Conservation (phyloP, 768 basidiomycete species). For the Hydnum rufescens region DNA sequence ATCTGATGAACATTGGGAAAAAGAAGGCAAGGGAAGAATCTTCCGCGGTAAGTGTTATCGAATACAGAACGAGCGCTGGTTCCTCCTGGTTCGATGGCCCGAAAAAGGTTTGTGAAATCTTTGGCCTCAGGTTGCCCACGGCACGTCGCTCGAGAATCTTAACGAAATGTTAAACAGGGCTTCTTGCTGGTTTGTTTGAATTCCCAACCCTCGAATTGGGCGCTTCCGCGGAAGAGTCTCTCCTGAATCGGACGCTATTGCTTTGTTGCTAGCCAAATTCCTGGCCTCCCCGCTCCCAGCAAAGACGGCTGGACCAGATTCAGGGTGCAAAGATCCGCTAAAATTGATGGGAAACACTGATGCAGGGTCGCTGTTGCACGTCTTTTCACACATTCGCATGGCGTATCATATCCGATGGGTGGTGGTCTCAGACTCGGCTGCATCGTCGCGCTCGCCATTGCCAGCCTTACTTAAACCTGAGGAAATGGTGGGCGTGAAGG, state of each 20-base stretch:
- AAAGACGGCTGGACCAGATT: slow-evolving; percentile 1
- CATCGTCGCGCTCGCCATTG: neutral
- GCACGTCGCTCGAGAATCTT: too few relatives aligned
- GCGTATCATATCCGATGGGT: slow-evolving; percentile 30
- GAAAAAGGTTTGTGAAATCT: slow-evolving; percentile 38
- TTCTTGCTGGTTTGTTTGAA: slow-evolving; percentile 77
- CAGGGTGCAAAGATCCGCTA: slow-evolving; percentile 13
- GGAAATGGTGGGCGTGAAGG: slow-evolving; percentile 16
- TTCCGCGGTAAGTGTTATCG: slow-evolving; percentile 69
- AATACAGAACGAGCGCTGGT: slow-evolving; percentile 49
- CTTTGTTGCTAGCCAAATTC: slow-evolving; percentile 24
- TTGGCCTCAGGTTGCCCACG: neutral
- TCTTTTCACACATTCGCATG: slow-evolving; percentile 82
- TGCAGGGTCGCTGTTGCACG: slow-evolving; percentile 49
- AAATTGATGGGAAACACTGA: slow-evolving; percentile 29
- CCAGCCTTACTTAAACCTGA: slow-evolving; percentile 19
- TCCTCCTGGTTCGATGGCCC: slow-evolving; percentile 64
- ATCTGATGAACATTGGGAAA: slow-evolving; percentile 67
- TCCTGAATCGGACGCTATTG: slow-evolving; percentile 18
- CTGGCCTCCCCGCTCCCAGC: slow-evolving; percentile 14
- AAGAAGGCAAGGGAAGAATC: slow-evolving; percentile 73
- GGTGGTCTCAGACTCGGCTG: neutral
- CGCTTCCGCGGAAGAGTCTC: neutral
- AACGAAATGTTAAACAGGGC: slow-evolving; percentile 38
- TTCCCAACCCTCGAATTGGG: slow-evolving; percentile 27